Evolutionary conservation across 1,139 yeast species (phyloP), one percentile per base, ranked within the genome.

Genomic region (Diutina scorzettiae): DNA sequence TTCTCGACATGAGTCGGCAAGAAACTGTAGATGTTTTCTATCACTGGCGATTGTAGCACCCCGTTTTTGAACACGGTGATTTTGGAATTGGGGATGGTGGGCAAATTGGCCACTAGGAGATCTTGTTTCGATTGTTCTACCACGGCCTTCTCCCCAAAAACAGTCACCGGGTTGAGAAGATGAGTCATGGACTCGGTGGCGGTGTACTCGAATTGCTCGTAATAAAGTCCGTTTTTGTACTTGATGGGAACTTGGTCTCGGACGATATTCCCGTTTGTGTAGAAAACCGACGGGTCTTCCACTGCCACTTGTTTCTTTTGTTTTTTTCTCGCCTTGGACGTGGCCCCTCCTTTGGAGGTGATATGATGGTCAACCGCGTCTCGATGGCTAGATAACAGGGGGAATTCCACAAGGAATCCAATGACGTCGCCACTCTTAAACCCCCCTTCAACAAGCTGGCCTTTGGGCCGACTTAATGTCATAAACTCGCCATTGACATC

Each of bases 241-340:
- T 83, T 73, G 42, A 91, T 84, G 1, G 97, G 96, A 43, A 85
- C 81, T 50, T 93, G 86, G 54, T 87, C 97, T 46, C 98, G 69
- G 2, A 73, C 62, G 9, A 83, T 63, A 46, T 69, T 68, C 20
- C 54, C 58, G 48, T 53, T 42, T 8, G 45, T 47, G 44, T 53
- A 56, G 45, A 63, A 54, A 16, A 51, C 52, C 19, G 42, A 44
- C 39, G 57, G 56, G 24, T 58, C 62, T 23, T 51, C 49, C 20
- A 44, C 43, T 5, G 44, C 47, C 9, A 44, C 45, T 24, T 30
- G 28, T 21, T 18, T 40, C 34, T 41, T 37, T 44, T 47, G 54
- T 40, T 48, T 52, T 45, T 50, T 53, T 16, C 17, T 19, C n/a
- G 20, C 56, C 42, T 48, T 53, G 17, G 18, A 21, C 14, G 28